Evolutionary conservation across 2,329 filamentous ascomycete genomes (phyloP), one percentile per base, ranked within the genome.

Genomic region (Atkinsonella hypoxylon): DNA sequence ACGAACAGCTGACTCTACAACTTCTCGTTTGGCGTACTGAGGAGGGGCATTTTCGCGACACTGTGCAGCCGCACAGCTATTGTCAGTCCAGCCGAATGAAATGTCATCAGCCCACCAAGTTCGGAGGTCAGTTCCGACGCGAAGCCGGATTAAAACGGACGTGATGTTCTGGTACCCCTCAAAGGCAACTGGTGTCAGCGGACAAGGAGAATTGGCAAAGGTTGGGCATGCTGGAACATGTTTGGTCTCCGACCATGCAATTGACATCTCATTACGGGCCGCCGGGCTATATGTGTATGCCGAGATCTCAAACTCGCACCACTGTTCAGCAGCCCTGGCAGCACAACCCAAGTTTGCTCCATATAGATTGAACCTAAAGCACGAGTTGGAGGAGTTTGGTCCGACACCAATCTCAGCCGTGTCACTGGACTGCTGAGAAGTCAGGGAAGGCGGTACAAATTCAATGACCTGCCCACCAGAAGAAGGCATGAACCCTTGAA

Each of bases 91-190:
- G 44, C 68, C 67, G 42, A 70, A 57, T 18, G 60, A 60, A 52
- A 71, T 61, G 51, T 71, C 68, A 48, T 71, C 69, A 26, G 61
- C 66, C 69, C 69, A 71, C 69, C 68, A 71, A 31, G 65, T 59
- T 50, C 67, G 64, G 26, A 68, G 57, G 30, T 70, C 59, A 22
- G 63, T 55, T 38, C 66, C 66, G 40, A 71, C 67, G 18, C 61
- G 67, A 15, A 69, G 55, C 3, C 60, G 65, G 40, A 71, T 63
- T 50, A 70, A 50, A 3, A 71, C 56, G 1, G 69, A 70, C 18
- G 67, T 69, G 48, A 71, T 57, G 45, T 69, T 64, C 15, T 53
- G 62, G 53, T 69, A 71, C 8, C 66, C 67, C 26, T 65, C 64
- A 48, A 71, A 59, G 10, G 62, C 55, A 48, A 71, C 59, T 0